These are phyloP conservation scores for Pythium aphanidermatum DNA, from an alignment of 352 stramenopile species.

Conservation along the genomic window DNA sequence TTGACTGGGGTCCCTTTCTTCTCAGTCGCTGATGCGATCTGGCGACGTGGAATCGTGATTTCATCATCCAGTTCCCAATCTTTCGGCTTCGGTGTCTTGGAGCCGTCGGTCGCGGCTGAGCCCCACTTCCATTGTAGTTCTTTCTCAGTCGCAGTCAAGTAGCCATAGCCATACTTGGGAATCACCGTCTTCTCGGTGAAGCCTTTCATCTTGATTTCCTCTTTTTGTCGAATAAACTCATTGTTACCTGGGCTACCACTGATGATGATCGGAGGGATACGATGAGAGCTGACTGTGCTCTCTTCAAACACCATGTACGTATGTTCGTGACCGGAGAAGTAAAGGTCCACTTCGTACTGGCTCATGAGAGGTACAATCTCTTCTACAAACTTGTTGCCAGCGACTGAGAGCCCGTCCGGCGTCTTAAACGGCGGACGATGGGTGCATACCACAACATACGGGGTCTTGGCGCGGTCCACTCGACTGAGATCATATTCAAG, in stretches of 20 bases:
- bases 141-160: slow-evolving; percentile 48
- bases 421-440: slow-evolving; percentile 73
- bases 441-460: slow-evolving; percentile 67
- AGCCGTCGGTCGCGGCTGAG: slow-evolving; percentile 36
- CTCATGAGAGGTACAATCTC: slow-evolving; percentile 71
- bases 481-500: slow-evolving; percentile 67
- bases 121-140: slow-evolving; percentile 60
- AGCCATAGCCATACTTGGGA: slow-evolving; percentile 70
- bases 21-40: slow-evolving; percentile 14
- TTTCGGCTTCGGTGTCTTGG: slow-evolving; percentile 30
- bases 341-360: slow-evolving; percentile 69
- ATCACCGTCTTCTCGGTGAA: slow-evolving; percentile 60
- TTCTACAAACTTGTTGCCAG: slow-evolving; percentile 48
- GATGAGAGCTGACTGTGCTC: slow-evolving; percentile 37
- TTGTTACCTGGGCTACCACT: slow-evolving; percentile 71
- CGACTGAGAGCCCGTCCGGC: slow-evolving; percentile 26
- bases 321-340: slow-evolving; percentile 65
- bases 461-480: slow-evolving; percentile 48
- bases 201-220: slow-evolving; percentile 40
- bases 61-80: slow-evolving; percentile 46
- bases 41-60: slow-evolving; percentile 36
- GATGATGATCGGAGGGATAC: slow-evolving; percentile 65
- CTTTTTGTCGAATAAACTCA: slow-evolving; percentile 52
- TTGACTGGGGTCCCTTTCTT: slow-evolving; percentile 39
- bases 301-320: slow-evolving; percentile 64